Evolutionary conservation across 805 yeast genomes (phyloP).

Genomic region (Ogataea paraovalis): DNA sequence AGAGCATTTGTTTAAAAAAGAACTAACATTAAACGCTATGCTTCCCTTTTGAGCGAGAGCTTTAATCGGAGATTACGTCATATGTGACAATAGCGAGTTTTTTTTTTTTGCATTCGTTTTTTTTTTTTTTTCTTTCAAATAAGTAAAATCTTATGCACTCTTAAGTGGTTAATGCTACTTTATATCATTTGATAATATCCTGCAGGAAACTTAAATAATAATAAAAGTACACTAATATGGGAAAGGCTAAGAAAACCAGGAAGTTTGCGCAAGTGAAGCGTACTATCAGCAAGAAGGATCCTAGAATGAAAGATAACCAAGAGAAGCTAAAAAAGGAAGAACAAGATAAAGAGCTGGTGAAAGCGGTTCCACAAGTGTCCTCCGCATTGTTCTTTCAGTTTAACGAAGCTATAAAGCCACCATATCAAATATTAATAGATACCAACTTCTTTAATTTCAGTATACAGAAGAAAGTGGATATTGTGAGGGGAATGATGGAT

Average conservation of each 20-base stretch:
- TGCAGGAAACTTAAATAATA: no score
- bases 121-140: no score
- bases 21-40: background rate
- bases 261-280: slow-evolving; percentile 93
- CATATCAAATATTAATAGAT: slow-evolving; percentile 93
- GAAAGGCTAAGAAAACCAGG: slow-evolving; percentile 94
- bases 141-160: no score
- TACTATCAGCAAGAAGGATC: slow-evolving; percentile 69
- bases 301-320: slow-evolving; percentile 48
- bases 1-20: no score
- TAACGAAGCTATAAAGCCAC: slow-evolving; percentile 94
- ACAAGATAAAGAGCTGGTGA: slow-evolving; percentile 74
- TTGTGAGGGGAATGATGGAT: slow-evolving; percentile 97
- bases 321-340: slow-evolving; percentile 36
- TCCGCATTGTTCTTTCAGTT: slow-evolving; percentile 93
- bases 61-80: no score
- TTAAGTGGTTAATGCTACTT: no score
- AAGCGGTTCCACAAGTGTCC: slow-evolving; percentile 86
- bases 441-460: slow-evolving; percentile 96
- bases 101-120: no score
- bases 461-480: slow-evolving; percentile 90
- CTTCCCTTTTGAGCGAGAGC: no score
- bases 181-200: no score
- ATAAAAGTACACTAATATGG: slow-evolving; percentile 59
- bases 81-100: background rate